Conservation (phyloP, 2,329 filamentous ascomycete genomes). For the Fusarium longipes region DNA sequence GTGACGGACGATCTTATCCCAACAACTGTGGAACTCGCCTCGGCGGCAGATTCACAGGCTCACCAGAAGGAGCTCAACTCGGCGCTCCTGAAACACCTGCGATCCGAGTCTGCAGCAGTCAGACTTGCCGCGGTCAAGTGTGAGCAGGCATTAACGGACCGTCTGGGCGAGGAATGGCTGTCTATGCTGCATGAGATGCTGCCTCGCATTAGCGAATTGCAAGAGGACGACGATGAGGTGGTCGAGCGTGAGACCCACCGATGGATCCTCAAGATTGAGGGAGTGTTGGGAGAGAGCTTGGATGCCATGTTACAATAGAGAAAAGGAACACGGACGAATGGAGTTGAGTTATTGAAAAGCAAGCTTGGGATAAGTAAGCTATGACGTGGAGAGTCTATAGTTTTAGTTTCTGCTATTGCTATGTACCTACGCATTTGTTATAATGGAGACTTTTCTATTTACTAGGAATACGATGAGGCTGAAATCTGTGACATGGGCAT, state of each 20-base stretch:
- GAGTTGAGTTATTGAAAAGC: conserved; percentile 28
- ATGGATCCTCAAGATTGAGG: conserved; percentile 93
- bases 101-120: conserved; percentile 76
- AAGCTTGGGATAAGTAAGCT: conserved; percentile 18
- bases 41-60: conserved; percentile 83
- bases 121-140: conserved; percentile 85
- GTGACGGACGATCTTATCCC: conserved; percentile 71
- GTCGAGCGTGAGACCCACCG: conserved; percentile 90
- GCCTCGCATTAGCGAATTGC: conserved; percentile 92
- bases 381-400: conserved; percentile 28
- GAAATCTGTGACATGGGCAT: background rate
- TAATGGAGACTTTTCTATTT: conserved; percentile 22
- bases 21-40: conserved; percentile 81
- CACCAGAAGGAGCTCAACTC: conserved; percentile 92
- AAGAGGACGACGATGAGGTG: conserved; percentile 95
- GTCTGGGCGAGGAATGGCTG: conserved; percentile 93
- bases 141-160: conserved; percentile 81
- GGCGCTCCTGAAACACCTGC: conserved; percentile 80
- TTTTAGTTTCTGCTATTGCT: conserved; percentile 9
- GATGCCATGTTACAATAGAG: conserved; percentile 89
- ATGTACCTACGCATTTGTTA: conserved; percentile 19
- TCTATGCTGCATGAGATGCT: conserved; percentile 93
- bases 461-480: background rate
- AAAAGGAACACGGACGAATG: conserved; percentile 42
- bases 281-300: conserved; percentile 87